Evolutionary conservation across 2,329 filamentous ascomycete genomes (phyloP).

Genomic region (Tolypocladium tundrense): DNA sequence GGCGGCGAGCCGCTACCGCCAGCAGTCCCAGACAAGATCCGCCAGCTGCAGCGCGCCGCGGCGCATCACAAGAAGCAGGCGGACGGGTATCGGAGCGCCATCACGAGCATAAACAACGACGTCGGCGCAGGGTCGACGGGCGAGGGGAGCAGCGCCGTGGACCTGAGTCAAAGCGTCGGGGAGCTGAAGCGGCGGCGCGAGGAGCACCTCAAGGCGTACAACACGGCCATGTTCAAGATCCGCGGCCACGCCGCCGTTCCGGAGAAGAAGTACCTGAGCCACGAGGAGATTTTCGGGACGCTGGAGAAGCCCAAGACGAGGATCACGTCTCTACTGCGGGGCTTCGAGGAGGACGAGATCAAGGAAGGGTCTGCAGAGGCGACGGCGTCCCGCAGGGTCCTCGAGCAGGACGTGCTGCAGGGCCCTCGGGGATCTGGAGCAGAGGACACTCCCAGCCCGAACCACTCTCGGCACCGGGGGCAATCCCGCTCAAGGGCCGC

Average conservation of each 20-base stretch:
- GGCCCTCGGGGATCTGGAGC: background rate
- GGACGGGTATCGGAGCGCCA: conserved; percentile 13
- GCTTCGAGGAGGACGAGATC: background rate
- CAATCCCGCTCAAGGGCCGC: background rate
- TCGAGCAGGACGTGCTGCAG: background rate
- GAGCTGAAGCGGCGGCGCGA: conserved; percentile 13
- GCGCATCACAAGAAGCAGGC: conserved; percentile 20
- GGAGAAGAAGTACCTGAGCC: conserved; percentile 17
- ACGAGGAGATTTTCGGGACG: conserved; percentile 17
- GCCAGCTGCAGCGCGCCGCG: conserved; percentile 15
- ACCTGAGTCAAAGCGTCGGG: conserved; percentile 6
- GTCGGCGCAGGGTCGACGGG: conserved; percentile 1
- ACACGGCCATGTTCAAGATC: conserved; percentile 15
- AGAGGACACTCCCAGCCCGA: background rate
- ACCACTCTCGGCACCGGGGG: background rate
- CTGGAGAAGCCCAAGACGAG: conserved; percentile 9
- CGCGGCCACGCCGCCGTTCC: conserved; percentile 15
- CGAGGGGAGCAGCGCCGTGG: background rate
- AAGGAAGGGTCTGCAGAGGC: background rate
- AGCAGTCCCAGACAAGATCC: conserved; percentile 10
- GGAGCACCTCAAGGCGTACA: conserved; percentile 15
- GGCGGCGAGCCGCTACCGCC: conserved; percentile 9
- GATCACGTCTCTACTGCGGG: conserved; percentile 1
- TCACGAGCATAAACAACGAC: conserved; percentile 13
- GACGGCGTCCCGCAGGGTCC: background rate